A percentile compares a stretch with the other conserved stretches of the same genome.
Evolutionary conservation across 176 grass and related monocot species (phyloP).

Genomic region (Paspalum notatum): DNA sequence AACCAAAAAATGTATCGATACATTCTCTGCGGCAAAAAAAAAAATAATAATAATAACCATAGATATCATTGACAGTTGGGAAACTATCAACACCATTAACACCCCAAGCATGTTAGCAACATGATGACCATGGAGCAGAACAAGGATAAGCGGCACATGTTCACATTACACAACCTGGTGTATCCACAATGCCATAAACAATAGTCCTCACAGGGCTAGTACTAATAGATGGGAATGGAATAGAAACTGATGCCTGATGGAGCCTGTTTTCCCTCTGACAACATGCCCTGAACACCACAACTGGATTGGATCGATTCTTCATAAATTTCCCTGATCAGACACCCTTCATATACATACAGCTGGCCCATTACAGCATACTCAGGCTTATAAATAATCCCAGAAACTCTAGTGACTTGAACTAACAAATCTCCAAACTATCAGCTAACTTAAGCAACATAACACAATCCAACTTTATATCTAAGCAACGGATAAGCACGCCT

Average conservation of each 20-base stretch:
- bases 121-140: constrained; percentile 2
- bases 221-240: background rate
- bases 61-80: constrained; percentile 13
- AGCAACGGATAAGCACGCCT: background rate
- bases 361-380: background rate
- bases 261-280: background rate
- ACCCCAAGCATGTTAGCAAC: constrained; percentile 7
- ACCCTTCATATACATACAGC: background rate
- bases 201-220: background rate
- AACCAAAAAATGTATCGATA: background rate
- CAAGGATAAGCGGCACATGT: background rate
- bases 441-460: background rate
- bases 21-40: constrained; percentile 7
- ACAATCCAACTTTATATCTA: background rate
- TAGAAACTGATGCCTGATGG: background rate
- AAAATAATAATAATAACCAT: constrained; percentile 2
- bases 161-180: constrained; percentile 1
- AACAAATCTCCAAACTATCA: background rate
- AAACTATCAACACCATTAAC: background rate
- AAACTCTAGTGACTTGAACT: background rate
- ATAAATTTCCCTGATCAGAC: background rate
- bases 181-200: background rate
- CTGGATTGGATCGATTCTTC: background rate
- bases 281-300: background rate
- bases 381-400: background rate